These are phyloP conservation scores for Auricularia cornea DNA, from an alignment of 768 basidiomycete species.

Conservation along the genomic window DNA sequence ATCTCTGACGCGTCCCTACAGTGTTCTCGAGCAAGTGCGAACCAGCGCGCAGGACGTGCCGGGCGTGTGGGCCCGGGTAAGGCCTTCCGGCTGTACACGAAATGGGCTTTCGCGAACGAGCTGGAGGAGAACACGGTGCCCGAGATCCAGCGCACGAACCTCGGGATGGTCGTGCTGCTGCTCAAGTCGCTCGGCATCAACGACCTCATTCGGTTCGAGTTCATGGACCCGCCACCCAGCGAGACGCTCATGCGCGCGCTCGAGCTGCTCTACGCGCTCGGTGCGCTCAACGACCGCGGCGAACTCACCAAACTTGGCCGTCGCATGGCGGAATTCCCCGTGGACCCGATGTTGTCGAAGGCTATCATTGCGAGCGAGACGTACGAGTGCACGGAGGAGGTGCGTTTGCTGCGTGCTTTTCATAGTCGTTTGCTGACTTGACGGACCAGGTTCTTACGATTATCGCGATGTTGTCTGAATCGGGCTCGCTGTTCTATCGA, in stretches of 20 bases:
- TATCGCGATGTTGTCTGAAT: conserved; percentile 95
- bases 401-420: conserved; percentile 26
- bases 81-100: conserved; percentile 96
- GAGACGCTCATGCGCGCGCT: conserved; percentile 95
- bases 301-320: conserved; percentile 96
- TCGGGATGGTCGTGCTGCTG: conserved; percentile 90
- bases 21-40: conserved; percentile 97
- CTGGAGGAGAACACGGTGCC: conserved; percentile 95
- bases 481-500: conserved; percentile 88
- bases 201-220: conserved; percentile 96
- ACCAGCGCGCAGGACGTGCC: conserved; percentile 93
- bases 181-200: conserved; percentile 98
- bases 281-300: conserved; percentile 91
- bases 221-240: conserved; percentile 95
- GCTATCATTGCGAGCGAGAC: conserved; percentile 93
- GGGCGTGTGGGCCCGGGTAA: conserved; percentile 98
- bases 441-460: conserved; percentile 76
- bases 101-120: conserved; percentile 96
- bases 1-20: conserved; percentile 21
- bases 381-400: conserved; percentile 93
- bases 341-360: conserved; percentile 96
- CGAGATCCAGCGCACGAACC: conserved; percentile 97
- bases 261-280: conserved; percentile 89
- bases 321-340: conserved; percentile 97
- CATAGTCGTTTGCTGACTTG: neutral